phyloP scores from a whole-genome alignment of 139 green algal species.

The Volvox reticuliferus region DNA sequence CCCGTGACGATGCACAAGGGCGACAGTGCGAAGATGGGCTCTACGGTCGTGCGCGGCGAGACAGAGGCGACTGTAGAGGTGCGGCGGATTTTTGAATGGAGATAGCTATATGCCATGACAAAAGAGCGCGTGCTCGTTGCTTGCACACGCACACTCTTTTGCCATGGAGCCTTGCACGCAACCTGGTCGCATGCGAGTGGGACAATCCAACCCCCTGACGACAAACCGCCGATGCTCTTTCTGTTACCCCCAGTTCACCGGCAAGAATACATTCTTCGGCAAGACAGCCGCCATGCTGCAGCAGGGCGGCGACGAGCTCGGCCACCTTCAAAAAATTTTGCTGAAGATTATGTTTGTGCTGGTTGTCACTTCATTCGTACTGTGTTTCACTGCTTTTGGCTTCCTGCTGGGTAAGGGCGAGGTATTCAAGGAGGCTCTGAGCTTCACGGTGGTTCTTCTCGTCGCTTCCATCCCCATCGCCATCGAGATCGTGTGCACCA shows the following conservation, averaged over 20 bases:
- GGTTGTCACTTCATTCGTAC: slow-evolving; percentile 69
- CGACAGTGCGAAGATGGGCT: slow-evolving; percentile 89
- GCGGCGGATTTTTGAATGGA: background rate
- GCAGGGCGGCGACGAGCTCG: slow-evolving; percentile 60
- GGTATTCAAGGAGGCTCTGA: slow-evolving; percentile 15
- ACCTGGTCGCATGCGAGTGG: too few species aligned
- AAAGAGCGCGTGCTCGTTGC: too few species aligned
- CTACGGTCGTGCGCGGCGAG: slow-evolving; percentile 81
- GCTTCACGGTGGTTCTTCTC: slow-evolving; percentile 75
- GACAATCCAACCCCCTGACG: too few species aligned
- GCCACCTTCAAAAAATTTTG: slow-evolving; percentile 85
- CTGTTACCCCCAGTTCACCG: slow-evolving; percentile 67
- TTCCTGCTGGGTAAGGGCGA: slow-evolving; percentile 70
- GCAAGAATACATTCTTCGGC: slow-evolving; percentile 88
- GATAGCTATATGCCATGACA: too few species aligned
- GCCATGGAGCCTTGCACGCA: too few species aligned
- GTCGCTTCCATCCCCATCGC: slow-evolving; percentile 84
- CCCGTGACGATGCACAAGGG: slow-evolving; percentile 83
- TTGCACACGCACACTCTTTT: too few species aligned
- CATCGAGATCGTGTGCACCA: slow-evolving; percentile 86
- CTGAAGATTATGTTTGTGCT: slow-evolving; percentile 82
- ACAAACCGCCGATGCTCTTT: background rate
- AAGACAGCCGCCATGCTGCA: slow-evolving; percentile 88
- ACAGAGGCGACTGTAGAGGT: slow-evolving; percentile 61
- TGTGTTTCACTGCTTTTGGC: slow-evolving; percentile 77